Conservation (phyloP, 2,329 filamentous ascomycete species). For the Aschersonia sp. region DNA sequence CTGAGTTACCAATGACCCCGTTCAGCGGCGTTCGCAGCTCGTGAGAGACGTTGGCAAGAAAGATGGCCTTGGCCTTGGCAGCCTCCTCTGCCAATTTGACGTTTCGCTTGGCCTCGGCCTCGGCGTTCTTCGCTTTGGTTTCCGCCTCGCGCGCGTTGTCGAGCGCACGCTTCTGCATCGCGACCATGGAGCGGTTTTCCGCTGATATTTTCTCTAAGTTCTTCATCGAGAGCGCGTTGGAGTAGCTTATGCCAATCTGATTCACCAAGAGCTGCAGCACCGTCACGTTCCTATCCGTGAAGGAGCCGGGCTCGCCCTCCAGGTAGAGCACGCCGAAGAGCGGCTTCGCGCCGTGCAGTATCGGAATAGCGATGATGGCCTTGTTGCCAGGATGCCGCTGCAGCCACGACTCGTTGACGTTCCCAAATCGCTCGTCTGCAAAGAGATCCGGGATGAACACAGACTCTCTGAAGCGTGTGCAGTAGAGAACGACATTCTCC, state of each 20-base stretch:
- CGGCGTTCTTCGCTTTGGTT: slow-evolving; percentile 61
- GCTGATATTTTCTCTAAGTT: slow-evolving; percentile 64
- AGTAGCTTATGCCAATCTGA: slow-evolving; percentile 61
- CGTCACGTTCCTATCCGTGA: slow-evolving; percentile 58
- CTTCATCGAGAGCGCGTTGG: slow-evolving; percentile 52
- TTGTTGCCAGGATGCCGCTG: slow-evolving; percentile 54
- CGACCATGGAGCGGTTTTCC: slow-evolving; percentile 65
- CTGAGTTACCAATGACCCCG: slow-evolving; percentile 78
- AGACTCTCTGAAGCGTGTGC: slow-evolving; percentile 59
- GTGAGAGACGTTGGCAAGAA: slow-evolving; percentile 67
- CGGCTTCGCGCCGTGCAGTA: slow-evolving; percentile 55
- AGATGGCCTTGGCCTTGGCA: slow-evolving; percentile 70
- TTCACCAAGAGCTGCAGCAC: slow-evolving; percentile 60
- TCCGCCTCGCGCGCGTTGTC: slow-evolving; percentile 59
- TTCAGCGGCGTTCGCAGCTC: slow-evolving; percentile 73
- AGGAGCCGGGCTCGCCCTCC: slow-evolving; percentile 59
- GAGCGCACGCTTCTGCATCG: slow-evolving; percentile 60
- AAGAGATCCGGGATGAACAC: slow-evolving; percentile 63
- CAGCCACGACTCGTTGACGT: slow-evolving; percentile 56
- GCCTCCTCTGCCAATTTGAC: slow-evolving; percentile 74
- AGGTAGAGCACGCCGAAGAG: slow-evolving; percentile 64
- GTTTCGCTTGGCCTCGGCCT: slow-evolving; percentile 62
- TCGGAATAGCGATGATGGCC: slow-evolving; percentile 67
- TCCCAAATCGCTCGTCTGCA: slow-evolving; percentile 64
- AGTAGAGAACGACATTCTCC: slow-evolving; percentile 64